phyloP scores from a whole-genome alignment of 768 basidiomycete genomes.

The Glaciozyma antarctica region DNA sequence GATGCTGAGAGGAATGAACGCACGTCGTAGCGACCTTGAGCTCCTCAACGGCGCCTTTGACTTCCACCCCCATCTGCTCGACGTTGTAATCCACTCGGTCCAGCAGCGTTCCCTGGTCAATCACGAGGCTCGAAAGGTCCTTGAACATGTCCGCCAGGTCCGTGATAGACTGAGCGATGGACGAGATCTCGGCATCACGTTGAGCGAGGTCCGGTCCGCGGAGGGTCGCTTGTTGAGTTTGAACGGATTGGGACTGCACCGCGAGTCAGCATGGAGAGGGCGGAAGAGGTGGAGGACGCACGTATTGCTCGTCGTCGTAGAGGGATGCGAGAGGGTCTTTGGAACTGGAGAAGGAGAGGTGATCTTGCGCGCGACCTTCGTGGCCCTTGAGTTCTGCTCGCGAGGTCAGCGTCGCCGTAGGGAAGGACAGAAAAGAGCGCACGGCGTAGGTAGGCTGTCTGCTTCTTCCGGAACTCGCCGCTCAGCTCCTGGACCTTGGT shows the following conservation, averaged over 20 bases:
- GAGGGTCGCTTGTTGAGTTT: slow-evolving; percentile 20
- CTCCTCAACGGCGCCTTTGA: slow-evolving; percentile 75
- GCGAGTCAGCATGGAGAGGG: background rate
- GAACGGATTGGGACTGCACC: background rate
- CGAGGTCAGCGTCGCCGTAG: background rate
- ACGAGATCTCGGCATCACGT: slow-evolving; percentile 57
- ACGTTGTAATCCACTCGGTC: slow-evolving; percentile 98
- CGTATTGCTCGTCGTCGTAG: slow-evolving; percentile 23
- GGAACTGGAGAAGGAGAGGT: background rate
- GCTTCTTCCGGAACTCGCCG: slow-evolving; percentile 88
- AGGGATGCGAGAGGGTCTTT: slow-evolving; percentile 24
- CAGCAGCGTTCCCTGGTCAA: slow-evolving; percentile 93
- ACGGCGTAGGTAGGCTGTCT: slow-evolving; percentile 88
- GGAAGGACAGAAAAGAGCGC: background rate
- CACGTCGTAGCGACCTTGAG: slow-evolving; percentile 71
- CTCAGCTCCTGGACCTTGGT: slow-evolving; percentile 90
- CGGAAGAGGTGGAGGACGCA: background rate
- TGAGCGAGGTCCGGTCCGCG: slow-evolving; percentile 8
- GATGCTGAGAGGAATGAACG: slow-evolving; percentile 35
- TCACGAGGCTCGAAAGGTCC: slow-evolving; percentile 82
- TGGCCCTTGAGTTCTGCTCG: slow-evolving; percentile 84
- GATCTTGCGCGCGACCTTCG: slow-evolving; percentile 43
- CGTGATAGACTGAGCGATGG: slow-evolving; percentile 85
- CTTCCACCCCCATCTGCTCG: slow-evolving; percentile 72
- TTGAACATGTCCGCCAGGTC: slow-evolving; percentile 91